Evolutionary conservation across 73 alveolate genomes (phyloP).

Genomic region (Symbiodinium natans): DNA sequence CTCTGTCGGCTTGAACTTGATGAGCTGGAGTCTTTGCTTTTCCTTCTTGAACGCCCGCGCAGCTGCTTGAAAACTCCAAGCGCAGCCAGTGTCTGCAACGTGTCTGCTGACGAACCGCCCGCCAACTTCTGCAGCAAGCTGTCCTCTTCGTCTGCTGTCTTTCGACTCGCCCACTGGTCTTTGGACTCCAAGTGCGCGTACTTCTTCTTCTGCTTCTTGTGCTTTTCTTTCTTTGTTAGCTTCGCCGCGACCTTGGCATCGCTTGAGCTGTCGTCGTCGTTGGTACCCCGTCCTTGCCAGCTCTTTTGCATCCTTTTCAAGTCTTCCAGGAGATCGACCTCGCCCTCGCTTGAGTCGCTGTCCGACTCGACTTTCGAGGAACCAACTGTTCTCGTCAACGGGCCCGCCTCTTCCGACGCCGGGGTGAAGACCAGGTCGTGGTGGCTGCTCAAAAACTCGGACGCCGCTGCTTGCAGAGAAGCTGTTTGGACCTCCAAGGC

Average conservation of each 20-base stretch:
- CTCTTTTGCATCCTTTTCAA: background rate
- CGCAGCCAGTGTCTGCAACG: background rate
- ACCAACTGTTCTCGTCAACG: background rate
- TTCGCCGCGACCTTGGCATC: background rate
- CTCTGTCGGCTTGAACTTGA: background rate
- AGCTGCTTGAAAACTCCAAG: background rate
- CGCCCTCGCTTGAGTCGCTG: background rate
- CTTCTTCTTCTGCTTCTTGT: too few relatives aligned
- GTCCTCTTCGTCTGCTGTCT: background rate
- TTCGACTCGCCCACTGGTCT: background rate
- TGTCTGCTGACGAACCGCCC: background rate
- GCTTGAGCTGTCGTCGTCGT: background rate
- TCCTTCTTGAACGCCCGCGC: background rate
- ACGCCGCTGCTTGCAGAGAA: background rate
- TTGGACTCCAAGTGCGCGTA: too few relatives aligned
- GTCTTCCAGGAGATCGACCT: background rate
- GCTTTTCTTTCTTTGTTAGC: too few relatives aligned
- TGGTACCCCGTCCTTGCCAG: background rate
- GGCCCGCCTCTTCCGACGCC: background rate
- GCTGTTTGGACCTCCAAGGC: background rate
- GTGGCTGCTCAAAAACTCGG: background rate
- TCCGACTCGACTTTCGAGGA: background rate
- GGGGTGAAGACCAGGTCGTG: background rate
- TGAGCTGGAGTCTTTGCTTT: background rate
- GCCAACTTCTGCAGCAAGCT: background rate